Evolutionary conservation across 2,329 filamentous ascomycete genomes (phyloP).

Genomic region (Cryphonectria carpinicola): DNA sequence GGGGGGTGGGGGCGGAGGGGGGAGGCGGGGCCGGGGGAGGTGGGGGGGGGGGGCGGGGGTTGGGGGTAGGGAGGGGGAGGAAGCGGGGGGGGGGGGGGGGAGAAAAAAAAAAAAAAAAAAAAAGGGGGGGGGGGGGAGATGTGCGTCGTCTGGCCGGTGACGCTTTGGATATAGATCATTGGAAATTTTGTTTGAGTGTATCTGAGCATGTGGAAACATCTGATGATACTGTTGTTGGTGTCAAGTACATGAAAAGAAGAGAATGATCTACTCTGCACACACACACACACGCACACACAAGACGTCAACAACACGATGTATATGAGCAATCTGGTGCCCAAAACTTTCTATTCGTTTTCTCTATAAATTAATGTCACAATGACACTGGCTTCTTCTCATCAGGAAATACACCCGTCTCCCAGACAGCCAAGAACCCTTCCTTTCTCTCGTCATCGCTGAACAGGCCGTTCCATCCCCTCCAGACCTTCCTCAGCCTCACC

Average conservation of each 20-base stretch:
- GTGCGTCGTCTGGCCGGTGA: not conserved
- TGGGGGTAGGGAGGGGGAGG: no score
- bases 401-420: conserved; percentile 51
- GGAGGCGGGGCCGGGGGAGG: no score
- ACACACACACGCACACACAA: no score
- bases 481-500: conserved; percentile 51
- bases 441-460: conserved; percentile 66
- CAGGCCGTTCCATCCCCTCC: conserved; percentile 62
- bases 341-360: not conserved
- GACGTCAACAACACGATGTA: not conserved
- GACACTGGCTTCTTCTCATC: not conserved
- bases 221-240: not conserved
- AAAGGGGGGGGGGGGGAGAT: not conserved
- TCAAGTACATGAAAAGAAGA: not conserved
- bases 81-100: no score
- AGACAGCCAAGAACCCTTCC: conserved; percentile 61
- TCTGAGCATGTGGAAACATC: no score
- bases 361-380: not conserved
- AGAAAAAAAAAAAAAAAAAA: not conserved
- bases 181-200: not conserved
- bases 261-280: not conserved
- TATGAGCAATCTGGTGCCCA: not conserved
- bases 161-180: not conserved
- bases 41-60: no score
- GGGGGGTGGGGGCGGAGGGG: no score